A percentile compares a stretch with the other conserved stretches of the same genome.
These are phyloP conservation scores for Hortiboletus flavorubellus DNA, from an alignment of 768 basidiomycete genomes.

Conservation along the genomic window DNA sequence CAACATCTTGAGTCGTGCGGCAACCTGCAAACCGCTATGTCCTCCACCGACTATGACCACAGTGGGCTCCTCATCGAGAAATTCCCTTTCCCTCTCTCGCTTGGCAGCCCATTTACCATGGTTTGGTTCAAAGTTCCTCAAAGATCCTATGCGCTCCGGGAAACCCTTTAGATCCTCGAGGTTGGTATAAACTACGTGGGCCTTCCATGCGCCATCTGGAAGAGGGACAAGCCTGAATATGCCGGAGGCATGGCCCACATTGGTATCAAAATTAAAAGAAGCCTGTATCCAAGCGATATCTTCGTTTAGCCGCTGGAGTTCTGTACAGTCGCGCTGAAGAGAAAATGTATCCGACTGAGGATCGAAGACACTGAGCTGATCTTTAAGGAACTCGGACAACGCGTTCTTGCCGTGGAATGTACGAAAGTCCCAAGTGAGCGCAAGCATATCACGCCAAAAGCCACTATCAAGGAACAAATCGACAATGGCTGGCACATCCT, in stretches of 20 bases:
- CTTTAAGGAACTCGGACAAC: slow-evolving; percentile 44
- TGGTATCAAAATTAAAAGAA: slow-evolving; percentile 43
- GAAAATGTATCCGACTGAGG: slow-evolving; percentile 20
- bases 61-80: slow-evolving; percentile 41
- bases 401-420: slow-evolving; percentile 45
- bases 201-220: slow-evolving; percentile 42
- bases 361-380: slow-evolving; percentile 36
- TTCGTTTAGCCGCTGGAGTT: slow-evolving; percentile 28
- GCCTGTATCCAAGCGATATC: slow-evolving; percentile 45
- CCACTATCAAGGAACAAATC: slow-evolving; percentile 32
- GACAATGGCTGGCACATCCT: slow-evolving; percentile 36
- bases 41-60: slow-evolving; percentile 53
- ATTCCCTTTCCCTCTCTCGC: slow-evolving; percentile 28
- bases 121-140: slow-evolving; percentile 40
- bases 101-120: slow-evolving; percentile 32
- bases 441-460: slow-evolving; percentile 60
- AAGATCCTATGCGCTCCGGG: slow-evolving; percentile 42
- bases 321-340: slow-evolving; percentile 19
- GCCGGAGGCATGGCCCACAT: slow-evolving; percentile 38
- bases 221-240: slow-evolving; percentile 47
- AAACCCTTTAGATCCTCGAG: slow-evolving; percentile 48
- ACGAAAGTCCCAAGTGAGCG: slow-evolving; percentile 62
- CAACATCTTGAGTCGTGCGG: slow-evolving; percentile 48
- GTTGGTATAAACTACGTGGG: slow-evolving; percentile 46
- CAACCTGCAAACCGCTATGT: slow-evolving; percentile 53